phyloP scores from a whole-genome alignment of 208 protist species.

The Acanthamoeba sp. region DNA sequence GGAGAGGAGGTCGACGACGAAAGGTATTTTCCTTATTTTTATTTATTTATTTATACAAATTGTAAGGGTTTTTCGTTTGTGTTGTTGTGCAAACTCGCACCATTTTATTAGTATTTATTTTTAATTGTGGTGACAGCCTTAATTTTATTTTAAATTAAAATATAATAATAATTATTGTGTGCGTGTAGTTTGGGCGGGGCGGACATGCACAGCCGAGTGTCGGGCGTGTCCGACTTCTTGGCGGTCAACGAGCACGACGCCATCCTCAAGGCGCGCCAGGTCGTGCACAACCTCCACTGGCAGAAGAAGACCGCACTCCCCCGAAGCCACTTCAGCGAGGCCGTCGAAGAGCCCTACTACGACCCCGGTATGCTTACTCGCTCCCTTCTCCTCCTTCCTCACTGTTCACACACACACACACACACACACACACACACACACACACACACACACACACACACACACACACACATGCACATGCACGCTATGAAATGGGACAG shows the following conservation, averaged over 20 bases:
- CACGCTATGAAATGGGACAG: neutral
- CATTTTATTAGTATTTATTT: too few relatives aligned
- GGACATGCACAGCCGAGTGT: conserved; percentile 94
- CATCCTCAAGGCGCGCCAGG: conserved; percentile 13
- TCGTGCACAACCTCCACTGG: conserved; percentile 51
- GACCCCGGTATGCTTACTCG: neutral
- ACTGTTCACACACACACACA: conserved; percentile 42
- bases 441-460: conserved; percentile 83
- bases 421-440: conserved; percentile 93
- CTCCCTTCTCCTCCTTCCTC: neutral
- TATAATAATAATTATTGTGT: too few relatives aligned
- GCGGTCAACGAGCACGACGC: conserved; percentile 88
- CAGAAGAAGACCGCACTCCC: neutral
- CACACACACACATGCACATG: neutral
- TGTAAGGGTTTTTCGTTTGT: conserved; percentile 89
- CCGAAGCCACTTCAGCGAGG: neutral
- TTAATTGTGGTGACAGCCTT: too few relatives aligned
- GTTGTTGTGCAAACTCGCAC: conserved; percentile 92
- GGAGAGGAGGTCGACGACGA: conserved; percentile 47
- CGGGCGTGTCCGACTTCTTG: conserved; percentile 95
- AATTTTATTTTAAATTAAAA: too few relatives aligned
- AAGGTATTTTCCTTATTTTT: neutral
- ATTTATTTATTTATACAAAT: neutral
- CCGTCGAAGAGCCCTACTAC: conserved; percentile 42
- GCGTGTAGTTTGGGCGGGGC: conserved; percentile 93